Percentiles rank a stretch among this genome's conserved stretches.
Conservation (phyloP, 352 stramenopile genomes). For the Aphanomyces stellatus region DNA sequence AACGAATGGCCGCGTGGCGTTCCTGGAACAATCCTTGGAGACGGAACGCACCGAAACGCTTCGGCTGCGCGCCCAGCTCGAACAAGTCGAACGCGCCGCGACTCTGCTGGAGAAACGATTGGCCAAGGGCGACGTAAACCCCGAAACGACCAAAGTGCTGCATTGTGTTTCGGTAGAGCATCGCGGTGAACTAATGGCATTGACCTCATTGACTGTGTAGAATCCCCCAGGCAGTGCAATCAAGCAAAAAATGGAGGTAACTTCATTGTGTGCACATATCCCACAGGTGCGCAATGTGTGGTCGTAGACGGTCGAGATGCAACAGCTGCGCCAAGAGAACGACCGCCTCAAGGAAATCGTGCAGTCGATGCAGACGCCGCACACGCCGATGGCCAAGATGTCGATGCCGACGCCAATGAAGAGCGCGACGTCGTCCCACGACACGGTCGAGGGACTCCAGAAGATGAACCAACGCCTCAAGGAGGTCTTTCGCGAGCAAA, state of each 20-base stretch:
- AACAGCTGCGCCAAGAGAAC: constrained; percentile 43
- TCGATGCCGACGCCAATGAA: constrained; percentile 22
- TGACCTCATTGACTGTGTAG: background rate
- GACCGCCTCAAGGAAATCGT: constrained; percentile 39
- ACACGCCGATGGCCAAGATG: constrained; percentile 9
- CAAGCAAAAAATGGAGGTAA: background rate
- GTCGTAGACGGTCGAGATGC: constrained; percentile 31
- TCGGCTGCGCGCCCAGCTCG: constrained; percentile 46
- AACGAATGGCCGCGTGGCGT: constrained; percentile 39
- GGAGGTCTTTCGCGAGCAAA: constrained; percentile 81
- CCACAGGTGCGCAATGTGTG: too few relatives aligned
- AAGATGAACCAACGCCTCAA: constrained; percentile 84
- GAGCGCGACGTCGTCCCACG: constrained; percentile 75
- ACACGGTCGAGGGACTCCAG: constrained; percentile 78
- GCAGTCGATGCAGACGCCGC: constrained; percentile 28
- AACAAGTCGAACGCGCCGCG: constrained; percentile 54
- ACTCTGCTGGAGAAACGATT: constrained; percentile 61
- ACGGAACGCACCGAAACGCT: constrained; percentile 37
- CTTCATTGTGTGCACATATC: too few relatives aligned
- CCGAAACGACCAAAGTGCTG: constrained; percentile 79
- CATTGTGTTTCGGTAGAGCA: constrained; percentile 40
- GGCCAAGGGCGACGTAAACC: constrained; percentile 67
- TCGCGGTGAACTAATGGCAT: too few relatives aligned
- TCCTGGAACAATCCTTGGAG: constrained; percentile 37
- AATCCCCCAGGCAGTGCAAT: constrained; percentile 2